These are phyloP conservation scores for Collybia sp. DNA, from an alignment of 768 basidiomycete genomes.

Conservation along the genomic window DNA sequence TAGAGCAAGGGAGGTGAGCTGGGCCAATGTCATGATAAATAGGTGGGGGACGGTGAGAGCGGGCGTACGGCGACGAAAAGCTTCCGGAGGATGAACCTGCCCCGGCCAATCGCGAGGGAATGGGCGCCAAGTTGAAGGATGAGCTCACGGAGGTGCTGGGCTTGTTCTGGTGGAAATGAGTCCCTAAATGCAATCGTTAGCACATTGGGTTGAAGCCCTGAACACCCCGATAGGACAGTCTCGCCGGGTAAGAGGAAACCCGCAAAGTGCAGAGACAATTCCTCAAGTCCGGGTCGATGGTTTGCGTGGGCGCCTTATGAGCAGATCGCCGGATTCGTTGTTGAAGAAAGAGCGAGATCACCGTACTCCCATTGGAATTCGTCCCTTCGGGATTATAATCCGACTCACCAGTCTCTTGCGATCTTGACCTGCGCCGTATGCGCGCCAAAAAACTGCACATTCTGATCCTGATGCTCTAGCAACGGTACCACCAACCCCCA, in stretches of 20 bases:
- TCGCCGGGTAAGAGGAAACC: neutral
- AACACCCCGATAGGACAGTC: neutral
- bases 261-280: neutral
- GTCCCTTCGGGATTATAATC: neutral
- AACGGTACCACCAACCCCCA: constrained; percentile 85
- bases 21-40: constrained; percentile 4
- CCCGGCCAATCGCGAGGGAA: constrained; percentile 52
- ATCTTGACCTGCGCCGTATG: constrained; percentile 95
- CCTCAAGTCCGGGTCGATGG: too few species aligned
- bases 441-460: constrained; percentile 93
- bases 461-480: constrained; percentile 64
- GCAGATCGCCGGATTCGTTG: neutral
- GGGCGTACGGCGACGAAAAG: constrained; percentile 77
- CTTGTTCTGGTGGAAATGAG: constrained; percentile 61
- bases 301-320: neutral
- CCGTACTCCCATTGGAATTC: constrained; percentile 3
- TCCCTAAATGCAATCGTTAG: constrained; percentile 44
- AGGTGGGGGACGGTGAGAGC: constrained; percentile 4
- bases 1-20: constrained; percentile 69
- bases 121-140: constrained; percentile 68
- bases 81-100: constrained; percentile 77
- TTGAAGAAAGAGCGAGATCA: constrained; percentile 2
- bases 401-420: constrained; percentile 78
- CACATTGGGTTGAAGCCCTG: neutral
- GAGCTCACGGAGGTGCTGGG: constrained; percentile 54